phyloP scores from a whole-genome alignment of 805 yeast species.

The Zygoascus ofunaensis region DNA sequence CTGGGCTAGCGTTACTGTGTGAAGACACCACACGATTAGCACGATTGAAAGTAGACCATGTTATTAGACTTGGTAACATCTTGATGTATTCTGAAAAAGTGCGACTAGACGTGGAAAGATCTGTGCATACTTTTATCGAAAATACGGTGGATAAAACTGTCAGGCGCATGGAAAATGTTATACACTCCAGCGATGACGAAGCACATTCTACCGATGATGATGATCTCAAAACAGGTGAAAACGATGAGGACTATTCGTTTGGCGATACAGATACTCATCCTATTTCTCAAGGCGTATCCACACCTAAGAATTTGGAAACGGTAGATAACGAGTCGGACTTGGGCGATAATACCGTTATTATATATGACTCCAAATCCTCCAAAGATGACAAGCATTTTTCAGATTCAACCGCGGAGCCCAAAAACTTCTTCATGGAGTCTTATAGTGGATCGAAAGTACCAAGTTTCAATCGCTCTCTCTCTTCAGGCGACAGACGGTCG shows the following conservation, averaged over 20 bases:
- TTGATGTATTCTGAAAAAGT: conserved; percentile 67
- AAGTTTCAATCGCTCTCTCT: too few species aligned
- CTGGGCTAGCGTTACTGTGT: conserved; percentile 52
- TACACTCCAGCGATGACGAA: conserved; percentile 17
- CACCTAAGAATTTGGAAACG: background rate
- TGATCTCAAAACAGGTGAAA: conserved; percentile 18
- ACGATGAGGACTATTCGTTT: background rate
- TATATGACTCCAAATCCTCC: background rate
- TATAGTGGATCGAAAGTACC: background rate
- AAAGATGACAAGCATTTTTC: background rate
- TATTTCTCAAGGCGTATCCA: background rate
- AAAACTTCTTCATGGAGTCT: background rate
- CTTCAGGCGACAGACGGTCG: background rate
- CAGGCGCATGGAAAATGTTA: conserved; percentile 9
- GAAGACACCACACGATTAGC: conserved; percentile 59
- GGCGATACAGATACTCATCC: background rate
- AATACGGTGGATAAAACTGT: conserved; percentile 48
- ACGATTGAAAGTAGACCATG: conserved; percentile 56
- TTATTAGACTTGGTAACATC: conserved; percentile 63
- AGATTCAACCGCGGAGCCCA: background rate
- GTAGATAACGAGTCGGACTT: conserved; percentile 1
- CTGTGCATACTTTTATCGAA: conserved; percentile 53
- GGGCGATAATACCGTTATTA: conserved; percentile 3
- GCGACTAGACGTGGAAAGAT: conserved; percentile 65
- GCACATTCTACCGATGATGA: conserved; percentile 20